Evolutionary conservation across 2,329 filamentous ascomycete genomes (phyloP), one percentile per base, ranked within the genome.

Genomic region (Drechslerella stenobrocha): DNA sequence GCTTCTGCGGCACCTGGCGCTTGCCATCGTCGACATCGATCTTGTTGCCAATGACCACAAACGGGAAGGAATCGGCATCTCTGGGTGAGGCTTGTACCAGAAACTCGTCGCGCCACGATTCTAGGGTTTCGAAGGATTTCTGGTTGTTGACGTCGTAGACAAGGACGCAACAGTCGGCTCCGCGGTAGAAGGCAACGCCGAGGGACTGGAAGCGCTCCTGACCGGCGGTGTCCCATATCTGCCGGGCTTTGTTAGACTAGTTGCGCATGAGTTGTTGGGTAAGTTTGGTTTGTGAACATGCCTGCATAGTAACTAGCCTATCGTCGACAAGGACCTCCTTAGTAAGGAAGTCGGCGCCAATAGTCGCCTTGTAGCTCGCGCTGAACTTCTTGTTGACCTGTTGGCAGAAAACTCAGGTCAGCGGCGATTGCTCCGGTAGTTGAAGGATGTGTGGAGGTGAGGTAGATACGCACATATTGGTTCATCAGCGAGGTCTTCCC

Each of bases 381-480:
- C 91, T 96, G 82, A 98, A 98, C 78, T 98, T 97, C 81, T 98
- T 98, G 83, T 98, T 98, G 84, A 98, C 92, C 92, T 97, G 73
- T 72, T 46, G 53, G 58, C 58, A 74, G 48, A 71, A 48, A 32
- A 18, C 28, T 34, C 22, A 37, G 18, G 37, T 35, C 71, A 35
- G 23, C 8, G 9, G 5, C 22, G 13, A 47, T n/a, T 26, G 20
- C 18, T 46, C 13, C 13, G 28, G 32, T 50, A 32, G 37, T 44
- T 40, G 45, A 65, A 57, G 64, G 56, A 32, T 1, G 7, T 34
- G 13, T 13, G 28, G 1, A 50, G 55, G 28, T 28, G 53, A 50
- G 70, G 70, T 60, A 20, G 3, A 47, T 60, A 74, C 88, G 78
- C 85, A 97, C 93, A 89, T 97, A 98, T 97, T 98, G 93, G 81